Evolutionary conservation across 192 early-diverging fungal species (phyloP).

Genomic region (Coemansia sp.): DNA sequence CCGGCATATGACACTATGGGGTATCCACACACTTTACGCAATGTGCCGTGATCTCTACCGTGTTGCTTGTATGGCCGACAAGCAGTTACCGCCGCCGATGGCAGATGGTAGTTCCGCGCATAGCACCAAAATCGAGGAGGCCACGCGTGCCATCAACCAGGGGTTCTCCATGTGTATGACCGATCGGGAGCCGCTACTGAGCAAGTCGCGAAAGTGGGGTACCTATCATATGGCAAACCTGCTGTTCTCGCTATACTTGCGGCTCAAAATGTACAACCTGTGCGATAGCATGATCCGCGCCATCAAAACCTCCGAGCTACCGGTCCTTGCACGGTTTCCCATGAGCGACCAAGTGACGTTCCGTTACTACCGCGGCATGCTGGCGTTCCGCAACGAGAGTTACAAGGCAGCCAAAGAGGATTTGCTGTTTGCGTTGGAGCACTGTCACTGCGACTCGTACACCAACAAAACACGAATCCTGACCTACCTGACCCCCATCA

Average conservation of each 20-base stretch:
- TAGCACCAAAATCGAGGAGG: constrained; percentile 65
- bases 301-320: constrained; percentile 66
- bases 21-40: constrained; percentile 14
- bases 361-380: constrained; percentile 78
- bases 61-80: constrained; percentile 22
- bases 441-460: constrained; percentile 34
- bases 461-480: constrained; percentile 66
- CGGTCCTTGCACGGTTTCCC: constrained; percentile 68
- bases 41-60: constrained; percentile 26
- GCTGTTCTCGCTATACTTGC: constrained; percentile 82
- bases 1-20: constrained; percentile 28
- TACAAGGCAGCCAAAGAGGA: constrained; percentile 57
- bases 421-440: constrained; percentile 43
- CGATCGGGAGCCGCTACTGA: constrained; percentile 50
- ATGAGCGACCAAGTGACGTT: constrained; percentile 81
- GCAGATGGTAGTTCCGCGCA: too few relatives aligned
- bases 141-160: constrained; percentile 80
- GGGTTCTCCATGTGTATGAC: constrained; percentile 85
- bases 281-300: constrained; percentile 78
- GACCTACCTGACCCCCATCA: constrained; percentile 71
- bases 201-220: constrained; percentile 82
- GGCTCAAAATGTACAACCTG: constrained; percentile 67
- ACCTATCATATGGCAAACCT: constrained; percentile 83
- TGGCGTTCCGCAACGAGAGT: constrained; percentile 80
- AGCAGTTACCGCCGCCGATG: constrained; percentile 3